These are phyloP conservation scores for Clarireedia homoeocarpa DNA, from an alignment of 2,329 filamentous ascomycete genomes.

Conservation along the genomic window DNA sequence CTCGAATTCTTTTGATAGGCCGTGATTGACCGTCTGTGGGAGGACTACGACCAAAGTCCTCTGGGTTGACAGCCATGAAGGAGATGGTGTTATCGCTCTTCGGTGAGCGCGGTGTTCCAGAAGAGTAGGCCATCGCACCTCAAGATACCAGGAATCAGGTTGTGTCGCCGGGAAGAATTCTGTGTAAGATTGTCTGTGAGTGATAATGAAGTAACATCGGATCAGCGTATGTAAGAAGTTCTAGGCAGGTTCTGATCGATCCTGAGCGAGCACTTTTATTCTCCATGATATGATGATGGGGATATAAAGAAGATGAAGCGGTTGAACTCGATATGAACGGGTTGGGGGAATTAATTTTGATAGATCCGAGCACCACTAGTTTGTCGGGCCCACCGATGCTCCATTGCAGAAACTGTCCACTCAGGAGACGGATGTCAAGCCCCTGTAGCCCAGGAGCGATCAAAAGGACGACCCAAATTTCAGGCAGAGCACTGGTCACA, in stretches of 20 bases:
- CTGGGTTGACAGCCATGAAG: neutral
- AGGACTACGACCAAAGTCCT: constrained; percentile 10
- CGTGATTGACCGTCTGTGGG: constrained; percentile 14
- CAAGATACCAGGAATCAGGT: neutral
- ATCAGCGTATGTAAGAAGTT: neutral
- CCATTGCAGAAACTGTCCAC: constrained; percentile 6
- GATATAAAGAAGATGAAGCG: constrained; percentile 1
- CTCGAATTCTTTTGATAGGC: constrained; percentile 20
- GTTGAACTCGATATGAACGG: constrained; percentile 6
- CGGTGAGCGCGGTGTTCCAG: neutral
- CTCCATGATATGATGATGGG: neutral
- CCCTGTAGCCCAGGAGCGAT: constrained; percentile 11
- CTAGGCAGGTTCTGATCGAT: neutral
- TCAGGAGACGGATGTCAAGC: constrained; percentile 4
- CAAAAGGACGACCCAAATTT: neutral
- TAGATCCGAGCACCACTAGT: constrained; percentile 10
- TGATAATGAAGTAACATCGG: neutral
- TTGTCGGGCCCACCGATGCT: constrained; percentile 18
- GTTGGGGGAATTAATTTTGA: constrained; percentile 9
- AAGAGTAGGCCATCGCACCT: neutral
- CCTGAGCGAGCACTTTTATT: neutral
- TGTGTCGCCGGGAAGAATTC: neutral
- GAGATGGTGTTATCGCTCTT: neutral
- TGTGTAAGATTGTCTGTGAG: neutral
- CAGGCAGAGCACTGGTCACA: constrained; percentile 5